Conservation (phyloP, 2,329 filamentous ascomycete species). For the Gnomoniopsis smithogilvyi region DNA sequence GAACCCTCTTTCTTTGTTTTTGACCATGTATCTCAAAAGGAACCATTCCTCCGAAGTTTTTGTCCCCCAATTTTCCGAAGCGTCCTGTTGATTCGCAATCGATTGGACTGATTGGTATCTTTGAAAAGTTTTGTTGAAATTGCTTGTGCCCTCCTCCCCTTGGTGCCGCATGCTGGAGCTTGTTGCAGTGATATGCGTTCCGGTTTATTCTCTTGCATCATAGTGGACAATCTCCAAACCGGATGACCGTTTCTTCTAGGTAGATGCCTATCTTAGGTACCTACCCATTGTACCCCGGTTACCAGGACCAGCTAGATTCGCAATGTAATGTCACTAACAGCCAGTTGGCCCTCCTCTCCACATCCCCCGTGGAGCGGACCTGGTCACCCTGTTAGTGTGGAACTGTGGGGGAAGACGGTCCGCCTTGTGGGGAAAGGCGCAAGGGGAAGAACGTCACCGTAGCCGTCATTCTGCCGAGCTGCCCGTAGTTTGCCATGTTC, state of each 20-base stretch:
- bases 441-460: constrained; percentile 1
- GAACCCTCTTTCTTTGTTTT: background rate
- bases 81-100: too few relatives aligned
- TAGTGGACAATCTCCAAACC: background rate
- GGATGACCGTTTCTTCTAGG: background rate
- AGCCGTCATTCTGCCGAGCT: constrained; percentile 7
- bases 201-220: constrained; percentile 13
- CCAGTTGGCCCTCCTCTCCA: background rate
- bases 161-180: too few relatives aligned
- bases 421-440: background rate
- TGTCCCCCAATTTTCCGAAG: too few relatives aligned
- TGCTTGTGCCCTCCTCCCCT: too few relatives aligned
- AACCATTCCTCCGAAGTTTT: too few relatives aligned
- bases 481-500: background rate
- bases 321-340: background rate
- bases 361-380: background rate
- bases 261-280: background rate
- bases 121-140: too few relatives aligned
- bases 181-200: background rate
- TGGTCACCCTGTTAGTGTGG: constrained; percentile 8
- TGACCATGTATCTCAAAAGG: too few relatives aligned
- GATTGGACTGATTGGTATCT: too few relatives aligned
- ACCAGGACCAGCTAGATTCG: background rate
- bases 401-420: background rate
- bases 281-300: background rate